Evolutionary conservation across 768 basidiomycete species (phyloP).

Genomic region (Scleroderma bovista): DNA sequence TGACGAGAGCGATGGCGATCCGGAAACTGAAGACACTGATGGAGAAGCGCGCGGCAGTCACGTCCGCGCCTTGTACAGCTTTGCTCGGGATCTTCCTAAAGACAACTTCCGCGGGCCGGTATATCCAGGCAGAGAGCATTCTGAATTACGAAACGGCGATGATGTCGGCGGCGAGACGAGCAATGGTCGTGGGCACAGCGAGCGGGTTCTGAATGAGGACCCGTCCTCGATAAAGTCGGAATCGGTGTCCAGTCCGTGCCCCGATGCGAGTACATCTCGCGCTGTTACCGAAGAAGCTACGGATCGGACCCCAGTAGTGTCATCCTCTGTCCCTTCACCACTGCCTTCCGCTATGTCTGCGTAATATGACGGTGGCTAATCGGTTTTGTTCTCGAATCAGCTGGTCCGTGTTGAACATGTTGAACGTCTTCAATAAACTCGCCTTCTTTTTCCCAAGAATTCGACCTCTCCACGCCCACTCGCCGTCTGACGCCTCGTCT

Average conservation of each 20-base stretch:
- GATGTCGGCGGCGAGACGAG: conserved; percentile 14
- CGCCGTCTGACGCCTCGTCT: conserved; percentile 10
- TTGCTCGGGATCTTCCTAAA: conserved; percentile 26
- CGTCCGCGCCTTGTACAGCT: conserved; percentile 29
- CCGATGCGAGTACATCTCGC: conserved; percentile 17
- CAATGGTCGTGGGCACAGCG: conserved; percentile 7
- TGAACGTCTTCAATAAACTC: conserved; percentile 25
- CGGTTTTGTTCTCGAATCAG: not conserved
- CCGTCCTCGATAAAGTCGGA: conserved; percentile 12
- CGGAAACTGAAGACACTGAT: conserved; percentile 28
- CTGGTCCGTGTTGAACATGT: conserved; percentile 27
- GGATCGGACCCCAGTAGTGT: conserved; percentile 18
- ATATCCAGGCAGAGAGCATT: conserved; percentile 21
- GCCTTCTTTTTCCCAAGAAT: not conserved
- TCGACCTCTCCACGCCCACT: not conserved
- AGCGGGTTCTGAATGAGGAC: conserved; percentile 6
- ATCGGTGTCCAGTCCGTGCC: conserved; percentile 7
- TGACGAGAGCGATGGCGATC: conserved; percentile 30
- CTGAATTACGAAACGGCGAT: conserved; percentile 17
- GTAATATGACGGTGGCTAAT: conserved; percentile 4
- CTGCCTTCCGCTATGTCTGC: conserved; percentile 27
- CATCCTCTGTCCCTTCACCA: conserved; percentile 26
- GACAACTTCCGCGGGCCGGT: conserved; percentile 18
- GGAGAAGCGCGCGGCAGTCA: conserved; percentile 20
- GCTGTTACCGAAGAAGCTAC: conserved; percentile 14